Evolutionary conservation across 768 basidiomycete genomes (phyloP), one percentile per base, ranked within the genome.

Genomic region (Podaxis sp.): DNA sequence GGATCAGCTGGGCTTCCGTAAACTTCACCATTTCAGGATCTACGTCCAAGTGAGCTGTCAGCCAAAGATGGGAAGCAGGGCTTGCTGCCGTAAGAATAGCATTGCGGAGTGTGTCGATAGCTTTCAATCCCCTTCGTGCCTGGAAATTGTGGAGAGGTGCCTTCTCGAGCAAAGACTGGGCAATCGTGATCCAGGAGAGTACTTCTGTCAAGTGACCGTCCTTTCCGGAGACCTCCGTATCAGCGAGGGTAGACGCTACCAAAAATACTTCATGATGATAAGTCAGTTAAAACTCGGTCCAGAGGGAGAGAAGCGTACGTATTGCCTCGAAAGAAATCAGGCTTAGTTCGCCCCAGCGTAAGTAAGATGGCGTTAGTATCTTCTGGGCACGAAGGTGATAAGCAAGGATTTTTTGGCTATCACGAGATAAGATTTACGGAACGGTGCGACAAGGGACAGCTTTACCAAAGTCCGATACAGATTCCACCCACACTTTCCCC

Each of bases 281-380:
- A 6, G 46, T 12, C 33, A 36, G 33, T 40, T 41, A 15, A 10
- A 22, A 10, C 11, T n/a, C 7, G n/a, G n/a, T 38, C n/a, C 30
- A 4, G 20, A 58, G n/a, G 12, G 13, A 57, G n/a, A 41, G 44
- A 57, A 13, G 40, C 57, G 26, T 20, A 49, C 57, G 49, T 30
- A 30, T 26, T 15, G 44, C 57, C 24, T 58, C 46, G 10, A 58
- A 58, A 58, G 57, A 58, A 17, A 49, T 58, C 44, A 58, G 30
- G 13, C 28, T 20, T 8, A 58, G 20, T 36, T 58, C 33, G 24
- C 57, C 57, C 44, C 44, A 49, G 33, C 46, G 10, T 2, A 58
- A 30, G 57, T 33, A 58, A 13, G 33, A 48, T 22, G 44, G 30
- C 30, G 46, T 11, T 17, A 58, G 26, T 36, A 8, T 17, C 33